Conservation (phyloP, 1,284 basidiomycete genomes). For the Limonomyces culmigenus region DNA sequence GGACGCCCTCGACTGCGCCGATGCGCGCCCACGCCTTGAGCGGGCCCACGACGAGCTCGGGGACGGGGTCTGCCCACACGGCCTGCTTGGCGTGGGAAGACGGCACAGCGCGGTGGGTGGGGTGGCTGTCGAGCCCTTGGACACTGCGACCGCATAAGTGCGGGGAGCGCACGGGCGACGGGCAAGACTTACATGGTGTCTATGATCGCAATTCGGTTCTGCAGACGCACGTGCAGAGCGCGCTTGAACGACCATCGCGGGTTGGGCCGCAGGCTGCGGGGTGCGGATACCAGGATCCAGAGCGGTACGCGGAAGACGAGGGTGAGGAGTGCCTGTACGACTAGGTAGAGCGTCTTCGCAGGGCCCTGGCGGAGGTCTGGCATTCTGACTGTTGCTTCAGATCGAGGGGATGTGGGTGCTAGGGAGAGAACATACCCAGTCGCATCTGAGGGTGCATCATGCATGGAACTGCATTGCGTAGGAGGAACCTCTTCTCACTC, state of each 20-base stretch:
- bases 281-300: neutral
- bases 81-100: neutral
- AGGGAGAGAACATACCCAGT: too few relatives aligned
- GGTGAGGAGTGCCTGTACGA: neutral
- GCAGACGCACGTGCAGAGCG: neutral
- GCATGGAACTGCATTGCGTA: too few relatives aligned
- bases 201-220: neutral
- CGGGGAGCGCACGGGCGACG: neutral
- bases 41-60: slow-evolving; percentile 9
- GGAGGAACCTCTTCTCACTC: too few relatives aligned
- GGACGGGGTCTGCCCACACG: slow-evolving; percentile 6
- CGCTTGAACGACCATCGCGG: neutral
- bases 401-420: too few relatives aligned
- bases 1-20: slow-evolving; percentile 12
- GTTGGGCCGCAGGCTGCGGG: neutral
- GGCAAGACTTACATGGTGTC: neutral
- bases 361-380: neutral
- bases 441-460: too few relatives aligned
- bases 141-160: neutral
- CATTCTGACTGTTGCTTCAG: neutral
- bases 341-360: neutral
- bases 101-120: neutral
- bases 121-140: neutral
- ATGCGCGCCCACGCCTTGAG: slow-evolving; percentile 10
- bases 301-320: neutral